Base-by-base conservation (phyloP, 73 alveolate species). In the Blepharisma japonicum region DNA sequence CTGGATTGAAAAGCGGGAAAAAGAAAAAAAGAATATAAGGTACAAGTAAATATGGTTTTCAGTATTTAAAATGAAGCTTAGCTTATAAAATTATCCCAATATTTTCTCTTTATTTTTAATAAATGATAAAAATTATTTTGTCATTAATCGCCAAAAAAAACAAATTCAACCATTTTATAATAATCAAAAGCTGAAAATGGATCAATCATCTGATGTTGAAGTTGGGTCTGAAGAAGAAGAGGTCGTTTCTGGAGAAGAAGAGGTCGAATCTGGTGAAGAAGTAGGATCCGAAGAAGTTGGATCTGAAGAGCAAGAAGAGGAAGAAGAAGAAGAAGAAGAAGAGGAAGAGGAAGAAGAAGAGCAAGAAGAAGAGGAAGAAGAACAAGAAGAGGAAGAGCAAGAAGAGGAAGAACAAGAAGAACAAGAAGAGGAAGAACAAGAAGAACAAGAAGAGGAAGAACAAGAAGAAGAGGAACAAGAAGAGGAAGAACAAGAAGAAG, bases 271-370 rank as follows among this genome's bases (percentile, higher is more conserved):
- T 4, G 23, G 23, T 1, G 18, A 53, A 20, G 23, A 53, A 53
- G 27, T 53, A 32, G 42, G 42, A 32, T 32, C 42, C 4, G n/a
- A 66, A 66, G 21, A 72, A 72, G 42, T 45, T 23, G 54, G 70
- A 72, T 46, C 81, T 46, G 81, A 51, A 6, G 81, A 21, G 49
- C 53, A 72, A 48, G 23, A 14, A n/a, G 79, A 68, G 39, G 81
- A 49, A 50, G 71, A 72, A 18, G 48, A 72, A 11, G 80, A 51
- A 14, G 71, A 45, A 7, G 14, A 72, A 21, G 50, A 72, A 45
- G 20, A 72, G 6, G 39, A 72, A 18, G 71, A 72, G 4, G 68
- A n/a, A 18, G 23, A 53, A 53, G 6, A 53, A 53, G 18, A 53
- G 4, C 5, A 53, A 18, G 23, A 53, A 2, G 68, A 53, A 18